phyloP scores from a whole-genome alignment of 1,284 basidiomycete species.

The Moniliella sp. region DNA sequence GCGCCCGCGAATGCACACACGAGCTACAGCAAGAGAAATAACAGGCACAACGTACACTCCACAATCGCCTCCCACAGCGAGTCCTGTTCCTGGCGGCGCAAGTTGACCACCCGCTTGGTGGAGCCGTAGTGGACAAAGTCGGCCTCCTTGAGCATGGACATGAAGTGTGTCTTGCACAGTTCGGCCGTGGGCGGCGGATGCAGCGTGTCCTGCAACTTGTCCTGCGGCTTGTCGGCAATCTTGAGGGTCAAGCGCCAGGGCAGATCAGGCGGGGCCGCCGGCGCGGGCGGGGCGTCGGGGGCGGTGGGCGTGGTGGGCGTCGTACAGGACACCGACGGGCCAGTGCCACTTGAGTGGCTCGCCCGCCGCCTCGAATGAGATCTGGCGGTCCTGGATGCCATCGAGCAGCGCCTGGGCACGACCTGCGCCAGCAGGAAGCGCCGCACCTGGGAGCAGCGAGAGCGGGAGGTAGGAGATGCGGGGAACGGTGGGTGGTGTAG shows the following conservation, averaged over 20 bases:
- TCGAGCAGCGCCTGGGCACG: constrained; percentile 7
- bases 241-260: constrained; percentile 16
- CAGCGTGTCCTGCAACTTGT: constrained; percentile 10
- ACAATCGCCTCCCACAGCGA: constrained; percentile 19
- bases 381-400: constrained; percentile 9
- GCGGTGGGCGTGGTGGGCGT: constrained; percentile 13
- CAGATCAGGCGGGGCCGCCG: not conserved
- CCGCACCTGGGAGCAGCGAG: constrained; percentile 10
- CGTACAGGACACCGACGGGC: constrained; percentile 22
- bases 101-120: constrained; percentile 16
- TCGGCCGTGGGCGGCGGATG: constrained; percentile 7
- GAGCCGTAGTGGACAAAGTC: constrained; percentile 24
- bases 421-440: constrained; percentile 12
- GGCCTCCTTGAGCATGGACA: constrained; percentile 25
- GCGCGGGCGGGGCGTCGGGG: not conserved
- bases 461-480: constrained; percentile 19
- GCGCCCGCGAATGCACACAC: not conserved
- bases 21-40: not conserved
- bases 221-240: constrained; percentile 11
- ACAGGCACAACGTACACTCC: not conserved
- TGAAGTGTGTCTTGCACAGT: constrained; percentile 15
- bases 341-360: constrained; percentile 22
- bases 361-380: constrained; percentile 21
- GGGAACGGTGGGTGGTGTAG: constrained; percentile 7
- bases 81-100: constrained; percentile 19